These are phyloP conservation scores for Blepharisma undulans DNA, from an alignment of 169 alveolate genomes.

Conservation along the genomic window DNA sequence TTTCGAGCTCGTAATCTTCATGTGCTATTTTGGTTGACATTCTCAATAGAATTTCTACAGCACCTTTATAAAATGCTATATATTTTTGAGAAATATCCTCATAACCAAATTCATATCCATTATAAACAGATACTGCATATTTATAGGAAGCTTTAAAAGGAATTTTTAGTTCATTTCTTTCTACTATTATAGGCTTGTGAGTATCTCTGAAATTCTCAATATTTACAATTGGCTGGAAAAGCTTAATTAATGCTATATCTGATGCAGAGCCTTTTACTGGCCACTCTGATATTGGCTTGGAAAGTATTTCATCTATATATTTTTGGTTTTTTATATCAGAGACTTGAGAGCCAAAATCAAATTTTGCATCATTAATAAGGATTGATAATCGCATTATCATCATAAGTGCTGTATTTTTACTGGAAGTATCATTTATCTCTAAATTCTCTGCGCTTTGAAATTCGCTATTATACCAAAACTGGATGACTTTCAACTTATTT, in stretches of 20 bases:
- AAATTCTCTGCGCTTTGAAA: background rate
- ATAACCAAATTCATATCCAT: conserved; percentile 18
- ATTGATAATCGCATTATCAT: background rate
- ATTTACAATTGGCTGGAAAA: conserved; percentile 42
- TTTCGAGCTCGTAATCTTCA: conserved; percentile 22
- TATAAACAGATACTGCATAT: conserved; percentile 57
- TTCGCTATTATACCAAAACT: conserved; percentile 67
- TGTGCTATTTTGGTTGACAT: conserved; percentile 15
- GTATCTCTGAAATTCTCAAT: conserved; percentile 49
- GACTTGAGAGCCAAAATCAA: background rate
- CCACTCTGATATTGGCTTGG: background rate
- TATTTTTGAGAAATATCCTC: background rate
- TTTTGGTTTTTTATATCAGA: background rate
- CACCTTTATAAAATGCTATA: conserved; percentile 51
- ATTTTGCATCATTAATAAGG: background rate
- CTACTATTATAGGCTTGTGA: conserved; percentile 39
- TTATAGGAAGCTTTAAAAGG: conserved; percentile 64
- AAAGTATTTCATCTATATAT: background rate
- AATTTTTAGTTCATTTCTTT: conserved; percentile 43
- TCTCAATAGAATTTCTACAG: conserved; percentile 54
- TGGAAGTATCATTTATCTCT: background rate
- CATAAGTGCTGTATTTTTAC: background rate
- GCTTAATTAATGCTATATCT: conserved; percentile 83
- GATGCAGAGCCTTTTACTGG: conserved; percentile 72
- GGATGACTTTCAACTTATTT: conserved; percentile 83